Base-by-base conservation (phyloP, 148 eudicot genomes). In the Dysphania ambrosioides region DNA sequence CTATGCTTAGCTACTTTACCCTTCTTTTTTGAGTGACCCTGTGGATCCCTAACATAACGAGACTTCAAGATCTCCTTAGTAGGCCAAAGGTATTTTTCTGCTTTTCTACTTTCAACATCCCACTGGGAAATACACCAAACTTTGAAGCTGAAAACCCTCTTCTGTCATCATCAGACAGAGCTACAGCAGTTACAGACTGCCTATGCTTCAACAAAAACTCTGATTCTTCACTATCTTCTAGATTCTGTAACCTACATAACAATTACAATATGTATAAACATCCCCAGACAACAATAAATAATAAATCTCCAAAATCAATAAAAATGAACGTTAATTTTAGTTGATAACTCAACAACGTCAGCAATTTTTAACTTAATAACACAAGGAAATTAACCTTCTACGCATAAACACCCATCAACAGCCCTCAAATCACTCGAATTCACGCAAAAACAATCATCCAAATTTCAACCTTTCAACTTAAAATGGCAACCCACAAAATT, bases 61-160 rank as follows among this genome's bases (percentile, higher is more conserved):
- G 91, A 86, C 80, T 85, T 92, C 74, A 96, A 78, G 24, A 85
- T 82, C 31, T 85, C 89, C 38, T 85, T 90, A 73, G 80, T 81
- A 29, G 99, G 99, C 99, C 99, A 96, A 31, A 76, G 15, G 76
- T 90, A 96, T 44, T 88, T 89, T 72, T 89, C 99, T 24, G 77
- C 76, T 75, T 87, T 92, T 74, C 97, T 97, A 78, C 78, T 87
- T 47, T 86, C 89, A 29, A 96, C 88, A 81, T 96, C 99, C 99
- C 99, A 96, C 35, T 89, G 91, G 74, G 83, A 62, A 59, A 96
- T 87, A 36, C 72, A 34, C 99, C 99, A 82, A 92, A 97, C 79
- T 96, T 96, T 27, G 99, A 92, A 85, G 97, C 91, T 61, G 99
- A 96, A 82, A 92, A 92, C 31, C 97, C 99, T 75, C 82, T 84